Base-by-base conservation (phyloP, 257 asterid genomes). In the Linderniella brevidens region DNA sequence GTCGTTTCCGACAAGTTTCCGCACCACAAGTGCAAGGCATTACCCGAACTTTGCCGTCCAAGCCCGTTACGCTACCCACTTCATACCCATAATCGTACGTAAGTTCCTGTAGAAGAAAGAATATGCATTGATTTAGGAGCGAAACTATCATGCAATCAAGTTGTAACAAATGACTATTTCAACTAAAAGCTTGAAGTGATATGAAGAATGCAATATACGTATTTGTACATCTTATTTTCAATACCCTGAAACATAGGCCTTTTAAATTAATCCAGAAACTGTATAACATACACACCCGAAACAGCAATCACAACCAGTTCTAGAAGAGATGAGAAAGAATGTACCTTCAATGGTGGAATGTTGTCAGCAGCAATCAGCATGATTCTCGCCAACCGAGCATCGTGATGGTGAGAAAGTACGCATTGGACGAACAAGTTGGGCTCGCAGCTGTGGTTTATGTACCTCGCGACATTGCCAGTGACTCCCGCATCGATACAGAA, bases 371-470 rank as follows among this genome's bases (percentile, higher is more conserved):
- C 93, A 55, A 83, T 53, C 12, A 87, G 72, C 53, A 83, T 59
- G 8, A 87, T 65, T 55, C 92, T 46, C 9, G 95, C 97, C 14
- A 73, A 76, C 20, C 63, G 72, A 19, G 72, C 35, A 19, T 87
- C 90, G 8, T 83, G 95, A 48, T 83, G 95, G 19, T 56, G 12
- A 58, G 76, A 75, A 36, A 87, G 69, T 42, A 87, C 59, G 46
- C 97, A 87, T 48, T 87, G 97, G 42, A 87, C 93, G 13, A 87
- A 87, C 13, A 87, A 54, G 45, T 87, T 87, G 0, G 97, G 97
- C 6, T 80, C 68, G 45, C 97, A 87, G 44, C 97, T 80, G 17
- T 87, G 97, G 16, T 87, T 87, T 25, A 87, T 87, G 52, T 77
- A 87, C 54, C 95, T 60, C 0, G 95, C 77, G 19, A 80, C 20